Percentiles rank a stretch among this genome's conserved stretches.
Evolutionary conservation across 805 yeast species (phyloP).

Genomic region (Ogataea zsoltii): DNA sequence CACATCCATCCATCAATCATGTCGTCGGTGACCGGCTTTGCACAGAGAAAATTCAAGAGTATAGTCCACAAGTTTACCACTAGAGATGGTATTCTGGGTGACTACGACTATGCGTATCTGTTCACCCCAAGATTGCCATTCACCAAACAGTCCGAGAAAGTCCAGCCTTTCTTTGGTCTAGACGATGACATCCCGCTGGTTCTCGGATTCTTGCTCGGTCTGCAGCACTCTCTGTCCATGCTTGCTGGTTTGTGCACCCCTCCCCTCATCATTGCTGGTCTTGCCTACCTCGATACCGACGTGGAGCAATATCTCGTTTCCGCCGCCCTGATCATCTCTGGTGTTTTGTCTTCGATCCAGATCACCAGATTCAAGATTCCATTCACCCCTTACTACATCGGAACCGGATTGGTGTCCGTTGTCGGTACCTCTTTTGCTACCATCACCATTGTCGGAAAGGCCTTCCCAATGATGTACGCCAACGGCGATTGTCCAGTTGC

Average conservation of each 20-base stretch:
- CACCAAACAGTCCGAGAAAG: conserved; percentile 42
- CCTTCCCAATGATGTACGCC: conserved; percentile 78
- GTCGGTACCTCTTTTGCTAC: conserved; percentile 93
- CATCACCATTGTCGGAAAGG: conserved; percentile 72
- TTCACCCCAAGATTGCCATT: conserved; percentile 84
- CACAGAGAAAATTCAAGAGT: conserved; percentile 5
- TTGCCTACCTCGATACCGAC: conserved; percentile 56
- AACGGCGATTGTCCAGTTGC: conserved; percentile 66
- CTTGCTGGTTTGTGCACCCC: conserved; percentile 89
- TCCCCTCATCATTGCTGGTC: conserved; percentile 66
- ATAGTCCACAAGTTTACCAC: conserved; percentile 48
- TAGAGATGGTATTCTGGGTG: conserved; percentile 81
- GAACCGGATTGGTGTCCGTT: conserved; percentile 86
- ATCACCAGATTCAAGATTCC: conserved; percentile 79
- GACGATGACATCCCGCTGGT: conserved; percentile 80
- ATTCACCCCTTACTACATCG: conserved; percentile 73
- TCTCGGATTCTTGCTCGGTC: conserved; percentile 74
- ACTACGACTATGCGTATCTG: conserved; percentile 76
- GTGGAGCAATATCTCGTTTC: conserved; percentile 67
- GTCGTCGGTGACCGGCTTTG: conserved; percentile 2
- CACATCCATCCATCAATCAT: not conserved
- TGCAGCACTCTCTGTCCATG: conserved; percentile 89
- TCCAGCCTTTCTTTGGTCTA: conserved; percentile 82
- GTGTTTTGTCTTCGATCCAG: conserved; percentile 69
- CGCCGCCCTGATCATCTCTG: conserved; percentile 69